Evolutionary conservation across 306 rosid species (phyloP), one percentile per base, ranked within the genome.

Genomic region (Amphicarpaea edgeworthii): DNA sequence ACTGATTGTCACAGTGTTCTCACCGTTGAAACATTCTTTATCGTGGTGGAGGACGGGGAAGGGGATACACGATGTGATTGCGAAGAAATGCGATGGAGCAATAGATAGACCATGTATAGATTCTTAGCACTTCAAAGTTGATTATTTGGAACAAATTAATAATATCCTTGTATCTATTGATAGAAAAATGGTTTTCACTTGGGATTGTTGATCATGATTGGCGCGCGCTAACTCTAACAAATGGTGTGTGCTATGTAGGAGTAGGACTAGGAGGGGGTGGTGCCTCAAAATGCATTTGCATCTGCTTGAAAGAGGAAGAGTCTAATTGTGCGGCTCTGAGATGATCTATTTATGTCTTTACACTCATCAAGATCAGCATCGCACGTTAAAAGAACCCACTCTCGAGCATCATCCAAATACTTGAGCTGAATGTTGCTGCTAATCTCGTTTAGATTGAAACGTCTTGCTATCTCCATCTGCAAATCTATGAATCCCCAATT

Each of bases 311-410:
- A 59, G 66, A 59, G 66, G 66, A 59, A 28, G 20, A 59, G 66
- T 59, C 66, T 59, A 8, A 59, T 32, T 59, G 66, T 59, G 42
- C 66, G 66, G 66, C 21, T 28, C 12, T 59, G 41, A 59, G 66
- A 59, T 30, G 42, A 59, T 59, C 42, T 28, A 59, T 28, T 59
- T 28, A 59, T 59, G 42, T 59, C 66, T 59, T 59, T 59, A 30
- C 66, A 59, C 41, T 59, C 66, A 21, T 59, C 66, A 59, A 59
- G 66, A 28, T 59, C 66, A 14, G 66, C 66, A 59, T 59, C 66
- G 41, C 66, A 59, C 7, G 66, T 59, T 7, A 59, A 15, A 30
- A 59, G 66, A 59, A 59, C 66, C 66, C 41, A 59, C 42, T 59
- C 66, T 28, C 19, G 42, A 28, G 66, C 21, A 59, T 59, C 66